phyloP scores from a whole-genome alignment of 495 filamentous ascomycete species.

The Talaromyces stipitatus region DNA sequence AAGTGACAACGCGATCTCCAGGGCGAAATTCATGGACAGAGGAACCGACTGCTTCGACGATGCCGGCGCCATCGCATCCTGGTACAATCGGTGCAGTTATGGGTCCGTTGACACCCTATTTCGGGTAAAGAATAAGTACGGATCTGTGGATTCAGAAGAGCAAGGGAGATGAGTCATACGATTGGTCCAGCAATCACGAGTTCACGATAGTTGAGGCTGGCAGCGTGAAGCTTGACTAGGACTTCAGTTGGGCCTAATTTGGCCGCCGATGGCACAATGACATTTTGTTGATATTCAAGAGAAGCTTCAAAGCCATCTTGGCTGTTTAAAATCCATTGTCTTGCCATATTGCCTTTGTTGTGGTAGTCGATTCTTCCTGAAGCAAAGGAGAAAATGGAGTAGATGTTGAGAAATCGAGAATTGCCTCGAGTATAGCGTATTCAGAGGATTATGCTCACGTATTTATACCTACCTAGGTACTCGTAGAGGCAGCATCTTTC shows the following conservation, averaged over 20 bases:
- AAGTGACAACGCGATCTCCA: conserved; percentile 12
- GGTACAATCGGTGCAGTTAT: conserved; percentile 37
- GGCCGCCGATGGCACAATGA: conserved; percentile 10
- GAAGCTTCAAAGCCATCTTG: conserved; percentile 16
- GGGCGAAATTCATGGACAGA: conserved; percentile 8
- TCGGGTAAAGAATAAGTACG: too few species aligned
- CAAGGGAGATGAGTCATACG: not conserved
- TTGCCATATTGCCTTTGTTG: conserved; percentile 9
- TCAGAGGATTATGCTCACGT: not conserved
- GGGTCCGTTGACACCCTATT: not conserved
- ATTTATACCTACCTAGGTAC: not conserved
- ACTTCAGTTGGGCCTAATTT: conserved; percentile 17
- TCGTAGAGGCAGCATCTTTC: too few species aligned
- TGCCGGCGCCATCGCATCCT: conserved; percentile 60
- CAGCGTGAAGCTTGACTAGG: conserved; percentile 20
- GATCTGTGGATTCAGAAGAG: too few species aligned
- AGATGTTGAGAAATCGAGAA: not conserved
- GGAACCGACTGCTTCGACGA: conserved; percentile 39
- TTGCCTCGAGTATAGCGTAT: not conserved
- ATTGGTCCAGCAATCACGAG: conserved; percentile 11
- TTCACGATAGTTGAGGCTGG: conserved; percentile 16
- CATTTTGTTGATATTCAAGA: conserved; percentile 10
- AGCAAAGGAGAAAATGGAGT: not conserved
- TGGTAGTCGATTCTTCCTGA: not conserved
- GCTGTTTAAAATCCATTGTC: conserved; percentile 14